phyloP scores from a whole-genome alignment of 2,329 filamentous ascomycete species.

The Diplodia scrobiculata region DNA sequence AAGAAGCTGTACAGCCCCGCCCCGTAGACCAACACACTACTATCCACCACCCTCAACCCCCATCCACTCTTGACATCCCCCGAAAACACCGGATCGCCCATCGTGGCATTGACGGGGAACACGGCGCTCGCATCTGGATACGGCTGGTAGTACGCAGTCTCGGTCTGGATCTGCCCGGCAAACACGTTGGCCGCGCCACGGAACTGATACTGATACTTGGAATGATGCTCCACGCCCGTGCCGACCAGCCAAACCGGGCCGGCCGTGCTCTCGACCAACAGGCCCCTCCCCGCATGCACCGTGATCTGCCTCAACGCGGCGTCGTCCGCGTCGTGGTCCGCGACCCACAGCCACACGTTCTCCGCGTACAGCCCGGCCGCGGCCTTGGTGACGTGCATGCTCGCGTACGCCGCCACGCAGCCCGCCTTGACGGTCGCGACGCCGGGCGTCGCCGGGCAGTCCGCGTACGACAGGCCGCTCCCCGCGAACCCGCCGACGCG shows the following conservation, averaged over 20 bases:
- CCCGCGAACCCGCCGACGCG: conserved; percentile 79
- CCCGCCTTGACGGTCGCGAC: conserved; percentile 56
- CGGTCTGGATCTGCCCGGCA: conserved; percentile 81
- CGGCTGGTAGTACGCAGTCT: conserved; percentile 83
- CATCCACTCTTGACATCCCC: conserved; percentile 55
- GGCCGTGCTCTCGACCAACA: conserved; percentile 65
- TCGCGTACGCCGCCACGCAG: conserved; percentile 71
- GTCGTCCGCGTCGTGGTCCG: conserved; percentile 86
- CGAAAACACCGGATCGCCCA: conserved; percentile 69
- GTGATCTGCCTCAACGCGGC: conserved; percentile 71
- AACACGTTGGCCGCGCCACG: conserved; percentile 75
- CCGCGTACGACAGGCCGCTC: conserved; percentile 73
- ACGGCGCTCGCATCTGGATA: conserved; percentile 73
- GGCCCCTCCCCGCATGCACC: conserved; percentile 82
- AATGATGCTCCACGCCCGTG: conserved; percentile 64
- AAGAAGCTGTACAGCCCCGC: conserved; percentile 71
- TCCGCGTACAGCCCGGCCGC: conserved; percentile 71
- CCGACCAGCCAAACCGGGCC: conserved; percentile 60
- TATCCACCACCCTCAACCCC: conserved; percentile 64
- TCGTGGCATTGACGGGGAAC: conserved; percentile 61
- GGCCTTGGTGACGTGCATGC: conserved; percentile 53
- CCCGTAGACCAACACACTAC: conserved; percentile 62
- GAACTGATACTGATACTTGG: conserved; percentile 80
- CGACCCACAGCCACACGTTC: conserved; percentile 90
- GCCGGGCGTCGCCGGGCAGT: conserved; percentile 74